These are phyloP conservation scores for Ceriops decandra DNA, from an alignment of 345 rosid species.

Conservation along the genomic window DNA sequence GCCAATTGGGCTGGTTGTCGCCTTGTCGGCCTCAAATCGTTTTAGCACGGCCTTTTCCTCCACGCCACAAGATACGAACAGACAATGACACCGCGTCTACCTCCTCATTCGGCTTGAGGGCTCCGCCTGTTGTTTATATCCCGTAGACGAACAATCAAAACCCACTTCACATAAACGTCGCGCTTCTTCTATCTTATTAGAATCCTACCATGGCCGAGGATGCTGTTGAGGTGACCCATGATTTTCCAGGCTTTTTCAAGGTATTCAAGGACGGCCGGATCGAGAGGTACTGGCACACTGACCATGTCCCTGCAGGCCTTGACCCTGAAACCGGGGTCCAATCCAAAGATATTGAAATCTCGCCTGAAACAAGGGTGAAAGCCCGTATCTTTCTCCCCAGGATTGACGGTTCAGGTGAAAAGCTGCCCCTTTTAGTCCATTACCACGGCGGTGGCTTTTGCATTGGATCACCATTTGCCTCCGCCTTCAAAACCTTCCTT, in stretches of 20 bases:
- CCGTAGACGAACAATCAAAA: too few relatives aligned
- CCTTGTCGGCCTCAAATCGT: too few relatives aligned
- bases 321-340: conserved; percentile 41
- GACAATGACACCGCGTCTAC: too few relatives aligned
- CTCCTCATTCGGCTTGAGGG: too few relatives aligned
- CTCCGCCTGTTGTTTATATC: too few relatives aligned
- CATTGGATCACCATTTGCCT: conserved; percentile 9
- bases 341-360: conserved; percentile 41
- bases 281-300: conserved; percentile 37
- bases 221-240: conserved; percentile 4
- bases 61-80: too few relatives aligned
- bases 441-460: conserved; percentile 30
- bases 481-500: conserved; percentile 3
- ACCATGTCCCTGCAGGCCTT: conserved; percentile 32
- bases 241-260: conserved; percentile 28
- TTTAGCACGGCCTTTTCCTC: too few relatives aligned
- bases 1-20: too few relatives aligned
- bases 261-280: conserved; percentile 51
- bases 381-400: conserved; percentile 44
- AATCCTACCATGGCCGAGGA: conserved; percentile 15
- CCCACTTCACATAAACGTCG: too few relatives aligned
- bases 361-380: conserved; percentile 13
- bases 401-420: conserved; percentile 7
- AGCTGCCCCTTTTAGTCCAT: conserved; percentile 46
- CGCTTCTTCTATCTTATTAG: too few relatives aligned